A percentile compares a stretch with the other conserved stretches of the same genome.
Evolutionary conservation across 257 asterid genomes (phyloP).

Genomic region (Plantago elongata): DNA sequence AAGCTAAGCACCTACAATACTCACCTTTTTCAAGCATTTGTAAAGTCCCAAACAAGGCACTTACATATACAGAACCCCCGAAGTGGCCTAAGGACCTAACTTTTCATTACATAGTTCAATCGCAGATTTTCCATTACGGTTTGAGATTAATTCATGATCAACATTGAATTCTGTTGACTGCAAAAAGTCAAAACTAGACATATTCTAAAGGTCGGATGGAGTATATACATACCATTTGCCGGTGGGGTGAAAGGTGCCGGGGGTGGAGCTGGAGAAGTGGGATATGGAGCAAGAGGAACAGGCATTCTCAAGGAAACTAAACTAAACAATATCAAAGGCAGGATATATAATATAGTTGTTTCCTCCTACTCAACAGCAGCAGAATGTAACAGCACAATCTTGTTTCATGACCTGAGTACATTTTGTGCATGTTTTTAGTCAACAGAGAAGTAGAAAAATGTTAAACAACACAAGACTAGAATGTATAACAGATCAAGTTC

Average conservation of each 20-base stretch:
- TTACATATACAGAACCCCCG: too few species aligned
- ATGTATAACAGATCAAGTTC: too few species aligned
- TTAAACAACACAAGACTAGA: background rate
- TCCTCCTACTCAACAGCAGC: background rate
- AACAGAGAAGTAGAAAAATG: background rate
- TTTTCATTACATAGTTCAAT: too few species aligned
- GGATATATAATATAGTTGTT: background rate
- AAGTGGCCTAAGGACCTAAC: too few species aligned
- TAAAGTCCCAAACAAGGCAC: too few species aligned
- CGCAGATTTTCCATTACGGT: too few species aligned
- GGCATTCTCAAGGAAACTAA: background rate
- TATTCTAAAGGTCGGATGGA: background rate
- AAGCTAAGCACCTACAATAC: too few species aligned
- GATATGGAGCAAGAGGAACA: slow-evolving; percentile 13
- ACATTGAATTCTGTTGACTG: too few species aligned
- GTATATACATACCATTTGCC: background rate
- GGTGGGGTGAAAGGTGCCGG: slow-evolving; percentile 6
- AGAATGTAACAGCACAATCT: background rate
- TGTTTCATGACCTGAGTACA: slow-evolving; percentile 9
- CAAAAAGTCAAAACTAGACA: too few species aligned
- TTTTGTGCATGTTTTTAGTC: background rate
- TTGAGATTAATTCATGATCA: too few species aligned
- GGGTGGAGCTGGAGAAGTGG: slow-evolving; percentile 3
- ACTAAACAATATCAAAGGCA: background rate
- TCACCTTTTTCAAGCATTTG: too few species aligned